Percentiles rank a stretch among this genome's conserved stretches.
Conservation (phyloP, 495 filamentous ascomycete species). For the Clohesyomyces aquaticus region DNA sequence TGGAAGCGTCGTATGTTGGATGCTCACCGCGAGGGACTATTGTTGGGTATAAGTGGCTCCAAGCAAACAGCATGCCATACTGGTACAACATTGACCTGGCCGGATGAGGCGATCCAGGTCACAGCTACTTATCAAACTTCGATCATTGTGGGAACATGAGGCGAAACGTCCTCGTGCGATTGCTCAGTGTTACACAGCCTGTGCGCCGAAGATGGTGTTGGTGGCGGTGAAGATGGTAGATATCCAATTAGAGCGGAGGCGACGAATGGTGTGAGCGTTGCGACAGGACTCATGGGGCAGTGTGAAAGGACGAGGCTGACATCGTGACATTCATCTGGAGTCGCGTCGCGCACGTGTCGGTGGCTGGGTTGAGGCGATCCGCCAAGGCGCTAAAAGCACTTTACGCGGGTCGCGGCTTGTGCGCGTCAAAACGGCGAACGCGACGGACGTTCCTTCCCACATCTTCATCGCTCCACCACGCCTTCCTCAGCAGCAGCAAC, state of each 20-base stretch:
- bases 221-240: not conserved
- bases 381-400: conserved; percentile 18
- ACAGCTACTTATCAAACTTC: conserved; percentile 2
- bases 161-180: not conserved
- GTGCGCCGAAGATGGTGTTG: not conserved
- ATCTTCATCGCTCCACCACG: conserved; percentile 26
- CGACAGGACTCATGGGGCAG: too few species aligned
- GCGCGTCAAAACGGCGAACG: conserved; percentile 17
- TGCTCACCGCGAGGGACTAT: not conserved
- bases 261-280: too few species aligned
- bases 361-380: not conserved
- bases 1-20: not conserved
- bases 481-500: conserved; percentile 2
- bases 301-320: not conserved
- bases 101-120: not conserved
- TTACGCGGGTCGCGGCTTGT: conserved; percentile 30
- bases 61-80: not conserved
- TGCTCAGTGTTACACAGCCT: not conserved
- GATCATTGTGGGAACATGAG: not conserved
- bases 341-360: not conserved
- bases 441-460: conserved; percentile 23
- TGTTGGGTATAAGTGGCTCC: not conserved
- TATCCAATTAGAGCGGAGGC: not conserved
- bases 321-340: not conserved
- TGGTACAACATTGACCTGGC: not conserved